Base-by-base conservation (phyloP, 2,329 filamentous ascomycete species). In the Neofusicoccum parvum region DNA sequence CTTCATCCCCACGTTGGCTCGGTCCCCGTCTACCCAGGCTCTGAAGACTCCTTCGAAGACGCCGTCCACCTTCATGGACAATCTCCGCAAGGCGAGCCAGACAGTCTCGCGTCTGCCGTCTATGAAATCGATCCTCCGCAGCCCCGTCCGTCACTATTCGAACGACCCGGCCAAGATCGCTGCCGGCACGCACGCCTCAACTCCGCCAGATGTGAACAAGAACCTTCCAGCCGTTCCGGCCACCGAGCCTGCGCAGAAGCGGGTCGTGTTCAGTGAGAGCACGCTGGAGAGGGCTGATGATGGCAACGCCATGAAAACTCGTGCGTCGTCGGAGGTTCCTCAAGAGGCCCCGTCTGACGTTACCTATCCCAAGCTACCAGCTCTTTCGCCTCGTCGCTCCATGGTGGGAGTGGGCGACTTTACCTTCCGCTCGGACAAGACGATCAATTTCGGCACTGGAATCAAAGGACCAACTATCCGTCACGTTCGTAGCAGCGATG, bases 191-290 rank as follows among this genome's bases (percentile, higher is more conserved):
- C 86, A 88, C 69, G 72, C 83, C 66, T 72, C 78, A 4, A 82
- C 81, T 15, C 81, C 82, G 58, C 74, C 73, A 15, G 69, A 78
- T 46, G 74, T 84, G 12, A 81, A 87, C 37, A 87, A 86, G 70
- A 79, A 82, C 23, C 74, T 88, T 37, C 84, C 84, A 60, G 74
- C 81, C 3, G 74, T 75, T 32, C 79, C 87, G 64, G 88, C 87
- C 5, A 92, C 90, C 1, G 90, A 90, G 7, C 88, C 88, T 37
- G 85, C 88, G 27, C 91, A 88, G 76, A 96, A 96, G 80, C 88
- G 87, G 74, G 92, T 96, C 41, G 88, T 91, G 59, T 97, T 96
- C 72, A 92, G 90, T 0, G 89, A 89, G 0, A 88, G 87, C 67
- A 88, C 89, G 5, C 36, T 53, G 17, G 46, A 27, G 20, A 50